phyloP scores from a whole-genome alignment of 2,329 filamentous ascomycete species.

The Xylaria digitata region DNA sequence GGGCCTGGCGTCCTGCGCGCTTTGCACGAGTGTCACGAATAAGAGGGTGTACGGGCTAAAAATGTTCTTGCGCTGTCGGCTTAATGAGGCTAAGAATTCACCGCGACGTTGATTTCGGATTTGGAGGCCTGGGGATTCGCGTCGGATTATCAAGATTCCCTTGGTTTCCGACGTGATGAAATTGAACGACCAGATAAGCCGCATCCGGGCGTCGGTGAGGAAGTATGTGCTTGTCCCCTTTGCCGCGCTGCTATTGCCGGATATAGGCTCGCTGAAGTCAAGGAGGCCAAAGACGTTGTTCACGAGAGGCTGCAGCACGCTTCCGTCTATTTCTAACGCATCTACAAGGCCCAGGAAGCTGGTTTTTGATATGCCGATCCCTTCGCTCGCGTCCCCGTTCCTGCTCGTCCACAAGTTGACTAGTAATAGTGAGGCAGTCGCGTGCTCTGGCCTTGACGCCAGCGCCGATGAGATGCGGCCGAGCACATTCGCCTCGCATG shows the following conservation, averaged over 20 bases:
- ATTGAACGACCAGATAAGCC: constrained; percentile 19
- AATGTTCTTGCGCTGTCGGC: background rate
- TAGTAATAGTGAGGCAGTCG: constrained; percentile 8
- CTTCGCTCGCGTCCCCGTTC: constrained; percentile 2
- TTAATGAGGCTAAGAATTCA: constrained; percentile 1
- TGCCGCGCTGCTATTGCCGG: background rate
- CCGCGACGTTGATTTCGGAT: background rate
- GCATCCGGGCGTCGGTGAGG: background rate
- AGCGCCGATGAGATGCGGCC: background rate
- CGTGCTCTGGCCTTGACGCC: background rate
- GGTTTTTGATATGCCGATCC: background rate
- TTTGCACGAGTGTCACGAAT: constrained; percentile 1
- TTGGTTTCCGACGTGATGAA: constrained; percentile 7
- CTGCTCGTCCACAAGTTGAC: constrained; percentile 16
- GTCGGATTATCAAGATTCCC: constrained; percentile 1
- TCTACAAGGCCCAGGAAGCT: constrained; percentile 10
- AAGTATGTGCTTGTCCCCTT: constrained; percentile 6
- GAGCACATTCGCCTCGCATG: background rate
- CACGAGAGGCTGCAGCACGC: constrained; percentile 7
- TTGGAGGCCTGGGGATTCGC: background rate
- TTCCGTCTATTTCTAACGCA: constrained; percentile 10
- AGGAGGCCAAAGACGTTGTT: constrained; percentile 15
- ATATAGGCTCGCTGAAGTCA: background rate
- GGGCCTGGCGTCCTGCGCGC: background rate
- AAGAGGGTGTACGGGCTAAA: constrained; percentile 9